These are phyloP conservation scores for Gardenia jasminoides DNA, from an alignment of 257 asterid genomes.

Conservation along the genomic window DNA sequence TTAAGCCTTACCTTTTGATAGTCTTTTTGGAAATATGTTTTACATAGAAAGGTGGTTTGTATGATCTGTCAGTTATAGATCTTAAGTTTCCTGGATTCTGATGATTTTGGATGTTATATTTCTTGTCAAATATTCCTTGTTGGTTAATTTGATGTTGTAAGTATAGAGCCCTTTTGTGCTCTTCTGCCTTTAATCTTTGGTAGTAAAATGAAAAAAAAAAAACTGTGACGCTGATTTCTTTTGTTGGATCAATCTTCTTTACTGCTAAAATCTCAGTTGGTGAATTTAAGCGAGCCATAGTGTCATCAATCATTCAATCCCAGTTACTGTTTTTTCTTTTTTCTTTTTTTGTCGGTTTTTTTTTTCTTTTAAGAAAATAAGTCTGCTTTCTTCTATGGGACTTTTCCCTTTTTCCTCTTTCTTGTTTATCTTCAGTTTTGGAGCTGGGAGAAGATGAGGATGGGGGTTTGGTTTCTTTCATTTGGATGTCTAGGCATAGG, in stretches of 20 bases:
- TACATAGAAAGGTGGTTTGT: neutral
- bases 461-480: neutral
- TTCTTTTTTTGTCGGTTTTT: neutral
- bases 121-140: neutral
- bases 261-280: neutral
- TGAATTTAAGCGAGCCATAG: no score
- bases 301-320: neutral
- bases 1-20: neutral
- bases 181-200: neutral
- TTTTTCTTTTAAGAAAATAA: neutral
- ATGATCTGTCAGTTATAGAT: constrained; percentile 14
- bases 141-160: neutral
- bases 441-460: neutral
- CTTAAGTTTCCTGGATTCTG: constrained; percentile 15
- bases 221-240: neutral
- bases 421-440: neutral
- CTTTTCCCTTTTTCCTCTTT: neutral
- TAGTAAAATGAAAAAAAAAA: neutral
- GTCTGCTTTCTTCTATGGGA: neutral
- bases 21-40: neutral
- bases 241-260: constrained; percentile 3
- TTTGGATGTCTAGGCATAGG: neutral
- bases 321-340: neutral
- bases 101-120: neutral
- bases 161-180: neutral